A percentile compares a stretch with the other conserved stretches of the same genome.
These are phyloP conservation scores for Boletus edulis DNA, from an alignment of 768 basidiomycete species.

Conservation along the genomic window DNA sequence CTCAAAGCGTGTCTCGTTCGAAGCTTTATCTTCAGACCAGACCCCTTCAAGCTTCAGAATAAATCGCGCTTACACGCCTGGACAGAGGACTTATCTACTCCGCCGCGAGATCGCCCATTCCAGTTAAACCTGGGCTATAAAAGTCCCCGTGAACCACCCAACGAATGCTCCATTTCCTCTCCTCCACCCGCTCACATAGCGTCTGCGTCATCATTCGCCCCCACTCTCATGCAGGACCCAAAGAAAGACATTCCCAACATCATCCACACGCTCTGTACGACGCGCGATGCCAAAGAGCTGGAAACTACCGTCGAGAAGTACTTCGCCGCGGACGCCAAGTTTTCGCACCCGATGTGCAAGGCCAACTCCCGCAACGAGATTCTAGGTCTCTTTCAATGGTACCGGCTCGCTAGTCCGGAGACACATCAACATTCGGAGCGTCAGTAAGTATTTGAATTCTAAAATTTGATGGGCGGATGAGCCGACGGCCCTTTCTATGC, in stretches of 20 bases:
- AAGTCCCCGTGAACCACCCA: conserved; percentile 1
- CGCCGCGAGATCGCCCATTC: neutral
- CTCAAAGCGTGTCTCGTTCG: neutral
- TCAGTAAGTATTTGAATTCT: conserved; percentile 37
- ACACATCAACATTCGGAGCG: conserved; percentile 40
- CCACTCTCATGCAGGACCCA: no score
- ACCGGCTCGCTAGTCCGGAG: conserved; percentile 57
- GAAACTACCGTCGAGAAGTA: conserved; percentile 46
- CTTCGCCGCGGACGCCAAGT: conserved; percentile 52
- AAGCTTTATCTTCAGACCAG: neutral
- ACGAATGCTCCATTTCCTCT: neutral
- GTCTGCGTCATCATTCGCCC: neutral
- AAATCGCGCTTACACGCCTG: neutral
- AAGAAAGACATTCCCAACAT: conserved; percentile 47
- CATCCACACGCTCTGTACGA: conserved; percentile 44
- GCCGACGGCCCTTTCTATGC: neutral
- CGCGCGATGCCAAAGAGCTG: conserved; percentile 49
- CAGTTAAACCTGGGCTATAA: conserved; percentile 11
- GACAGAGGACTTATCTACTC: neutral
- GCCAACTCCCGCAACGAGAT: conserved; percentile 56
- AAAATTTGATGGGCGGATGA: neutral
- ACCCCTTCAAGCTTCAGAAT: neutral
- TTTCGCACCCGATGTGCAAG: conserved; percentile 58
- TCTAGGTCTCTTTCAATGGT: conserved; percentile 61
- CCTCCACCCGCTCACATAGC: neutral